Percentiles rank a stretch among this genome's conserved stretches.
These are phyloP conservation scores for Pseudopyrenochaeta lycopersici DNA, from an alignment of 2,329 filamentous ascomycete species.

Conservation along the genomic window DNA sequence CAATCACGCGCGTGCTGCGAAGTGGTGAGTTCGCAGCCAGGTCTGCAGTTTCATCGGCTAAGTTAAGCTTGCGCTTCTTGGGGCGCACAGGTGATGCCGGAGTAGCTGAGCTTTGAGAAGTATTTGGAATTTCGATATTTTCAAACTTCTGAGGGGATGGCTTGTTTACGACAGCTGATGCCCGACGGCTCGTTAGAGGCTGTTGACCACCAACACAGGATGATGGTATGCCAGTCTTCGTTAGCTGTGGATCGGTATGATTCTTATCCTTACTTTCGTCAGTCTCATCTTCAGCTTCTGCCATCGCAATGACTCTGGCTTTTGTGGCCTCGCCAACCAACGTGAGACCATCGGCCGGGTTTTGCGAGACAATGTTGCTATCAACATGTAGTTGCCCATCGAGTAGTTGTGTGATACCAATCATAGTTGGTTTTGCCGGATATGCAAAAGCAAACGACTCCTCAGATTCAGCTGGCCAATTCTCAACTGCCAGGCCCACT, in stretches of 20 bases:
- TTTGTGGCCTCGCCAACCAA: slow-evolving; percentile 39
- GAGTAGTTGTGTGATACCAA: slow-evolving; percentile 66
- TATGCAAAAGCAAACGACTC: slow-evolving; percentile 72
- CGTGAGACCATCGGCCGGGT: slow-evolving; percentile 37
- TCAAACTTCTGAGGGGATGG: slow-evolving; percentile 27
- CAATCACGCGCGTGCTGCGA: slow-evolving; percentile 69
- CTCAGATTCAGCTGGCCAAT: slow-evolving; percentile 70
- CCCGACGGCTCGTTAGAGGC: slow-evolving; percentile 41
- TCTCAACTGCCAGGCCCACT: slow-evolving; percentile 75
- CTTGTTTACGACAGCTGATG: slow-evolving; percentile 30
- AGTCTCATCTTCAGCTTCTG: slow-evolving; percentile 28
- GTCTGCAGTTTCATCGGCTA: slow-evolving; percentile 37
- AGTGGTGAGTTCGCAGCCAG: slow-evolving; percentile 62
- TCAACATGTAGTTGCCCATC: slow-evolving; percentile 66
- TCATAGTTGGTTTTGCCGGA: slow-evolving; percentile 59
- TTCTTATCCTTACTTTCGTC: slow-evolving; percentile 12
- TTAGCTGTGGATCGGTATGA: slow-evolving; percentile 15
- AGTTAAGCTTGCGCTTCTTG: slow-evolving; percentile 45
- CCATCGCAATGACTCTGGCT: slow-evolving; percentile 32
- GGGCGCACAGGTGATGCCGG: slow-evolving; percentile 23
- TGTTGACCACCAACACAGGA: slow-evolving; percentile 50
- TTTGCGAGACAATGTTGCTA: slow-evolving; percentile 31
- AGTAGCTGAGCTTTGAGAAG: not conserved
- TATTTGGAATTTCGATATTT: slow-evolving; percentile 3
- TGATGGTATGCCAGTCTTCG: slow-evolving; percentile 52